phyloP scores from a whole-genome alignment of 1,284 basidiomycete species.

The Marasmius sp. region DNA sequence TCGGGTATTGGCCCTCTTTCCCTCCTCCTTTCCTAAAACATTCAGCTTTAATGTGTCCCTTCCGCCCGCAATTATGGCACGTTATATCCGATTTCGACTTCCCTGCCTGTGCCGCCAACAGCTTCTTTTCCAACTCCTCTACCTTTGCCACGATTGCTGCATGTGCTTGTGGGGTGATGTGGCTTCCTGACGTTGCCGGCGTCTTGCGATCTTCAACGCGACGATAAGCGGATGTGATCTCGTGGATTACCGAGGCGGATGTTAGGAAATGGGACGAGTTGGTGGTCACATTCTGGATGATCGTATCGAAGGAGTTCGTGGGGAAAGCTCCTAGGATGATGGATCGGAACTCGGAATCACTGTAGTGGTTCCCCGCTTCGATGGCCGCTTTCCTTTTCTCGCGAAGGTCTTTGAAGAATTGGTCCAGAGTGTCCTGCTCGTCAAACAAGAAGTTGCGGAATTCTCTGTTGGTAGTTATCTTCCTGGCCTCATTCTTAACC shows the following conservation, averaged over 20 bases:
- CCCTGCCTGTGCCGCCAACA: background rate
- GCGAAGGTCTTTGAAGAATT: constrained; percentile 1
- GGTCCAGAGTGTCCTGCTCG: background rate
- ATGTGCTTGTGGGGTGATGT: background rate
- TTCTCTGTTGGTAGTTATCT: background rate
- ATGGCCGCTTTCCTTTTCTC: background rate
- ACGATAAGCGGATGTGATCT: background rate
- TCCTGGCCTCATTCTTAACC: background rate
- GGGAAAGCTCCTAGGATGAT: constrained; percentile 5
- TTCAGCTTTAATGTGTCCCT: background rate
- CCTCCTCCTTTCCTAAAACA: constrained; percentile 9
- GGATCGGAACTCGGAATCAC: background rate
- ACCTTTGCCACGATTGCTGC: background rate
- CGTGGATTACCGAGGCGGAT: constrained; percentile 4
- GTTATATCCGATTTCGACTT: background rate
- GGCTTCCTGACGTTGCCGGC: background rate
- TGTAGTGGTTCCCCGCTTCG: background rate
- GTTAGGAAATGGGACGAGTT: background rate
- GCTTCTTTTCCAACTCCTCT: constrained; percentile 1
- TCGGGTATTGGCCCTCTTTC: constrained; percentile 10
- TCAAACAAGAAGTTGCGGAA: background rate
- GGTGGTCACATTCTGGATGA: background rate
- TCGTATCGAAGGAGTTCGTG: background rate
- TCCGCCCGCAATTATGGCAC: background rate
- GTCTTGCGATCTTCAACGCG: background rate